Conservation (phyloP, 2,329 filamentous ascomycete species). For the Dactylellina parvicollis region DNA sequence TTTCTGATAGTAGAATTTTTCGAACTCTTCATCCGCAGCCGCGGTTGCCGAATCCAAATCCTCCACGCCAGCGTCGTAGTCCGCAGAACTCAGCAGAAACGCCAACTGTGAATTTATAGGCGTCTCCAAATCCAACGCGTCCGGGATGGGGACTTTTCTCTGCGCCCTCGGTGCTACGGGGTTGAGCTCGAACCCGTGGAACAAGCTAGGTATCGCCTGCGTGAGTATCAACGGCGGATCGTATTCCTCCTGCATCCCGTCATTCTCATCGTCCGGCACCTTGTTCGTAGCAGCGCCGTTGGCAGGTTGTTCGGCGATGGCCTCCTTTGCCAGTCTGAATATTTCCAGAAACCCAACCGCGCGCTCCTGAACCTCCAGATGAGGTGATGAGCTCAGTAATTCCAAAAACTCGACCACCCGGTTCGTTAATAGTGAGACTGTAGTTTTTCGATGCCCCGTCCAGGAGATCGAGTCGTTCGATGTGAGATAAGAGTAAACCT, state of each 20-base stretch:
- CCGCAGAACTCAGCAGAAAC: slow-evolving; percentile 70
- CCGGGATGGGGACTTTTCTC: slow-evolving; percentile 81
- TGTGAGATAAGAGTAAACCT: slow-evolving; percentile 80
- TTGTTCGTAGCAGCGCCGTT: slow-evolving; percentile 59
- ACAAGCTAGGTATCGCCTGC: slow-evolving; percentile 88
- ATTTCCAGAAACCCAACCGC: slow-evolving; percentile 92
- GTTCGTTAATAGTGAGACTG: slow-evolving; percentile 79
- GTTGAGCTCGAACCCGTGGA: slow-evolving; percentile 86
- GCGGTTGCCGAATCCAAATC: slow-evolving; percentile 61
- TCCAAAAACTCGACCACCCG: slow-evolving; percentile 85
- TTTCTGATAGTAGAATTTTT: slow-evolving; percentile 71
- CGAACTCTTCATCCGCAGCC: slow-evolving; percentile 73
- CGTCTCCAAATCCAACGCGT: slow-evolving; percentile 79
- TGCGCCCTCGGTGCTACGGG: slow-evolving; percentile 87
- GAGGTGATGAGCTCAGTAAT: slow-evolving; percentile 80
- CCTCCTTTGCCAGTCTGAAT: slow-evolving; percentile 85
- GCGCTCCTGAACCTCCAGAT: slow-evolving; percentile 92
- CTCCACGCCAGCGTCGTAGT: slow-evolving; percentile 62
- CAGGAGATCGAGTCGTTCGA: slow-evolving; percentile 73
- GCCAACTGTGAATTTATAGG: slow-evolving; percentile 81
- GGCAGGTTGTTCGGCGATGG: slow-evolving; percentile 73
- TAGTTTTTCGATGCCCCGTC: slow-evolving; percentile 77
- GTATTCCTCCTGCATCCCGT: slow-evolving; percentile 53
- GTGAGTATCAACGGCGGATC: slow-evolving; percentile 86
- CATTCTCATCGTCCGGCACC: slow-evolving; percentile 18